phyloP scores from a whole-genome alignment of 331 rosid genomes.

The Malus hybrid region DNA sequence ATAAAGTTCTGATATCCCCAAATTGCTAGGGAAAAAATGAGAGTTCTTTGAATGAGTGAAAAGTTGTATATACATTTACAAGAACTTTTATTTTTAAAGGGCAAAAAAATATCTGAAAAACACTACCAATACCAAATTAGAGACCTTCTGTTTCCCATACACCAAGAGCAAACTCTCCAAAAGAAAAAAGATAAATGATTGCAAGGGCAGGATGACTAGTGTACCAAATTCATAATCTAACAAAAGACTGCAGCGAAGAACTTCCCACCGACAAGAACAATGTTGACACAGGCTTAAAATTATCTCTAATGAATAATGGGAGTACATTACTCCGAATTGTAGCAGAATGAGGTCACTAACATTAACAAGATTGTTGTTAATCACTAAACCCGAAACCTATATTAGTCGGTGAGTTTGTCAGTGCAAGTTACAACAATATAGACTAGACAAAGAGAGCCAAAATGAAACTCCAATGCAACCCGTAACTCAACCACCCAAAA shows the following conservation, averaged over 20 bases:
- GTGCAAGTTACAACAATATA: neutral
- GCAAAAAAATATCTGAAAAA: neutral
- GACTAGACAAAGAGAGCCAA: neutral
- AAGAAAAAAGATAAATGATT: neutral
- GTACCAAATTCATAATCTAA: neutral
- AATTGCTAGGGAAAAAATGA: slow-evolving; percentile 48
- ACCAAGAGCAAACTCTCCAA: neutral
- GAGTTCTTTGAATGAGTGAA: neutral
- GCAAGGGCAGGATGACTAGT: neutral
- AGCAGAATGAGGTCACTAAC: neutral
- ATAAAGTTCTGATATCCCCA: slow-evolving; percentile 89
- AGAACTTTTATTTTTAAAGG: neutral
- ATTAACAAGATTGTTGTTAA: neutral
- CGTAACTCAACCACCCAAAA: neutral
- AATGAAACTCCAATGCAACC: neutral
- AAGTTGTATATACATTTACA: neutral
- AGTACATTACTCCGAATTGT: neutral
- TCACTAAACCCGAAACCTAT: neutral
- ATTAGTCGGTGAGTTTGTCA: neutral
- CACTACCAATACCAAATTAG: neutral
- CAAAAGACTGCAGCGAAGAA: neutral
- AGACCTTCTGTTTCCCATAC: neutral
- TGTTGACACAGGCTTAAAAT: neutral
- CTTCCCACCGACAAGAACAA: neutral
- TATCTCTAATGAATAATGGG: neutral